Evolutionary conservation across 352 stramenopile species (phyloP), one percentile per base, ranked within the genome.

Genomic region (Pythium brachiatum): DNA sequence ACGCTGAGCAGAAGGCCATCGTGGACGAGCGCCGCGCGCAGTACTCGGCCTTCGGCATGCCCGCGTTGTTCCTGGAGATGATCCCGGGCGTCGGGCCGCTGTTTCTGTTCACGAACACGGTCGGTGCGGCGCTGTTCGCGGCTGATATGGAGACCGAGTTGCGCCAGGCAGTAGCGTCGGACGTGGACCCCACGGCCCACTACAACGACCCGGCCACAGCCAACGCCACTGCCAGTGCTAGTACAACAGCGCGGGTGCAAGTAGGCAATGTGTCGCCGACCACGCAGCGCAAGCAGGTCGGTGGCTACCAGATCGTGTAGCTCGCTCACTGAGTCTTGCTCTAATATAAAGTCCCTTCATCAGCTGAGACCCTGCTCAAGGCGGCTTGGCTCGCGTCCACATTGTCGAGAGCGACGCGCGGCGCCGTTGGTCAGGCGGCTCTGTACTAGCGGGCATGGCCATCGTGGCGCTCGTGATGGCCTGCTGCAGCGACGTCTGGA

Each of bases 51-150:
- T 92, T 92, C 36, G 83, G 83, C 38, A 86, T 87, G 74, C 81
- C 89, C 55, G 77, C 75, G 27, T 71, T 90, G 60, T 78, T 88
- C 29, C 59, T 92, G 57, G 81, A 92, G 60, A 87, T 92, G 74
- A 83, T 90, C 47, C 83, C 83, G 9, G 70, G 78, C 47, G 54
- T 90, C 23, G 81, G 79, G 21, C 73, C 74, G 62, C 51, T 92
- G 31, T 90, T 90, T 51, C 60, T 86, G 18, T 88, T 92, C 62
- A 90, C 83, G 13, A 92, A 92, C 66, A 70, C 83, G 16, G 76
- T 88, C 34, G 80, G 83, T 29, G 80, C 83, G 2, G 83, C 83
- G 34, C 70, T 90, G 16, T 83, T 89, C 39, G 82, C 82, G 13
- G 80, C 75, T 4, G 78, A 89, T 50, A 69, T 91, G 25, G 79